Conservation (phyloP, 1,284 basidiomycete species). For the Pholiota adiposa region DNA sequence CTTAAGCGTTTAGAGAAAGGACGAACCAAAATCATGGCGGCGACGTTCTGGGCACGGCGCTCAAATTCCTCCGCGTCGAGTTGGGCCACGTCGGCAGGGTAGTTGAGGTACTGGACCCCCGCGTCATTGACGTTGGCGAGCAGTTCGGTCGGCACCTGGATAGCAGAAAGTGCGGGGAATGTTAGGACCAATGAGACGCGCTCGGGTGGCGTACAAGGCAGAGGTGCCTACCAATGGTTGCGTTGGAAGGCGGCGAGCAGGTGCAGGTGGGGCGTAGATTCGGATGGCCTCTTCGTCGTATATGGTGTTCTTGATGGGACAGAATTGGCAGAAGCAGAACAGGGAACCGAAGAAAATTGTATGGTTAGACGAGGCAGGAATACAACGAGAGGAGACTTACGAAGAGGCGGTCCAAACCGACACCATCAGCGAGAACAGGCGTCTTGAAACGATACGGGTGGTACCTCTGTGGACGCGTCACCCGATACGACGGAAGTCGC, state of each 20-base stretch:
- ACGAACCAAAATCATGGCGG: slow-evolving; percentile 12
- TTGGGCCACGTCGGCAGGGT: background rate
- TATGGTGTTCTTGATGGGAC: slow-evolving; percentile 26
- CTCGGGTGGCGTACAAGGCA: background rate
- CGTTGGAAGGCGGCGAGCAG: background rate
- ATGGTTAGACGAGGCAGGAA: background rate
- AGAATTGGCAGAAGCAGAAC: background rate
- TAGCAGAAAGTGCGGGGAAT: background rate
- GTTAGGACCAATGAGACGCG: background rate
- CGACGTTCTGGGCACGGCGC: background rate
- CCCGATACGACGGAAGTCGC: slow-evolving; percentile 16
- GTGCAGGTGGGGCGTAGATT: slow-evolving; percentile 20
- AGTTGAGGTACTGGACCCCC: background rate
- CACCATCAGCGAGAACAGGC: background rate
- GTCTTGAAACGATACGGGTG: slow-evolving; percentile 15
- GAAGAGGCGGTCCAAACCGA: slow-evolving; percentile 5
- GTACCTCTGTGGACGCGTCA: slow-evolving; percentile 1
- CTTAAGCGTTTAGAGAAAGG: background rate
- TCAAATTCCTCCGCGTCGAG: background rate
- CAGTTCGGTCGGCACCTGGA: background rate
- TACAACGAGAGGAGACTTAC: slow-evolving; percentile 4
- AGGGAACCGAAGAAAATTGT: background rate
- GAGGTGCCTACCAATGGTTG: slow-evolving; percentile 14
- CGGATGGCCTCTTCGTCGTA: slow-evolving; percentile 23
- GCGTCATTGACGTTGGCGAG: background rate